Conservation (phyloP, 2,329 filamentous ascomycete genomes). For the Fusarium anthophilum region DNA sequence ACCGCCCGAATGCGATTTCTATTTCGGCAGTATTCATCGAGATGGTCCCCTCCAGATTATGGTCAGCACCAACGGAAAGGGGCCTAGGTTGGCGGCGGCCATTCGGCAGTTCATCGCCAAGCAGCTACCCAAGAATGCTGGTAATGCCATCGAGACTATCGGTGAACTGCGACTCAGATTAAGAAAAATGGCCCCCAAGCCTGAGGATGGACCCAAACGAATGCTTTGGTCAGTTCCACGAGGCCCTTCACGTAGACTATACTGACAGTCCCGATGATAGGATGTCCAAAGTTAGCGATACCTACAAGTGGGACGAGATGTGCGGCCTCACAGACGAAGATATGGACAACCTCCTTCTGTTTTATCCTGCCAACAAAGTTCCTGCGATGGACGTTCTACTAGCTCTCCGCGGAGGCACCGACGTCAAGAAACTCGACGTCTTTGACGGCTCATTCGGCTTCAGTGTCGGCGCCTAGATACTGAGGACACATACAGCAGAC, state of each 20-base stretch:
- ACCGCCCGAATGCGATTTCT: slow-evolving; percentile 96
- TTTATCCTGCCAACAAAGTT: slow-evolving; percentile 69
- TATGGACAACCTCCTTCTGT: slow-evolving; percentile 84
- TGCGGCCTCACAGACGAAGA: slow-evolving; percentile 83
- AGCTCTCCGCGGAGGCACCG: slow-evolving; percentile 59
- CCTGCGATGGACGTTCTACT: slow-evolving; percentile 65
- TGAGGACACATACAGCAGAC: background rate
- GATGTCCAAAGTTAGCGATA: slow-evolving; percentile 93
- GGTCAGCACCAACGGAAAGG: slow-evolving; percentile 98
- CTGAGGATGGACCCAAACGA: slow-evolving; percentile 81
- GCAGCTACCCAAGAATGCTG: slow-evolving; percentile 79
- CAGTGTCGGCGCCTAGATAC: slow-evolving; percentile 56
- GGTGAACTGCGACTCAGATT: slow-evolving; percentile 83
- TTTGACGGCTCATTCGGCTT: slow-evolving; percentile 70
- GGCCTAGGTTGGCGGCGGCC: slow-evolving; percentile 87
- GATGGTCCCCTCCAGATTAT: slow-evolving; percentile 97
- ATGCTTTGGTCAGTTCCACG: slow-evolving; percentile 80
- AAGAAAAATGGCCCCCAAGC: slow-evolving; percentile 76
- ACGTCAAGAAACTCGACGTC: slow-evolving; percentile 59
- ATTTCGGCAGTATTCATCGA: slow-evolving; percentile 95
- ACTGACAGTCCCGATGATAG: slow-evolving; percentile 52
- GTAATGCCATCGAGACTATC: slow-evolving; percentile 85
- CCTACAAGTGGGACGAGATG: slow-evolving; percentile 85
- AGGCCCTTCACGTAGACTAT: background rate
- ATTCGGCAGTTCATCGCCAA: slow-evolving; percentile 84